Base-by-base conservation (phyloP, 2,329 filamentous ascomycete genomes). In the Camillea tinctor region DNA sequence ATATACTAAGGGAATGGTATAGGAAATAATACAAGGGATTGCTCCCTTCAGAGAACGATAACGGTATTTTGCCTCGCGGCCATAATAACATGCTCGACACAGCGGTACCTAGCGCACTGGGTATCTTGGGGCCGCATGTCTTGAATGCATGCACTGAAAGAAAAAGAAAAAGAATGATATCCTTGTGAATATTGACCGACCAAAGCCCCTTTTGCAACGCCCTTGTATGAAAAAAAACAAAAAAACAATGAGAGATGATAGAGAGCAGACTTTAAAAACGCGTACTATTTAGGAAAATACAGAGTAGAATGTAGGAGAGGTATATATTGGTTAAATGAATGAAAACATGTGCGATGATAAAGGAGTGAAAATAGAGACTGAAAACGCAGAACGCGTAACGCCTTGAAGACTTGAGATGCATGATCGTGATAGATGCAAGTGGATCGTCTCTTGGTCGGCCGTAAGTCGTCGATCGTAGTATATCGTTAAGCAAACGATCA, bases 391-490 rank as follows among this genome's bases (percentile, higher is more conserved):
- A 44, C 36, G 36, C 36, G 36, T 44, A 44, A 44, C 36, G 36
- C 36, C 36, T 17, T 44, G 36, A 9, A 44, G 36, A 17, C 17
- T 44, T 62, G 64, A 60, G 48, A 57, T 53, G 44, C 21, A 58
- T 44, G 60, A 57, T 60, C 53, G 62, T 61, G 44, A 57, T 22
- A 56, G 59, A 68, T 67, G 62, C 52, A 53, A 65, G 60, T 64
- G 66, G 26, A 67, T 64, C 60, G 67, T 62, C 56, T 65, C 54
- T 58, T 64, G 63, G 65, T 64, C 59, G 63, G 68, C 66, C 69
- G 67, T 71, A 56, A 71, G 58, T 71, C 69, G 62, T 71, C 55
- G 65, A 64, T 70, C 59, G 48, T 66, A 52, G 64, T 56, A 48
- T 44, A 54, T 59, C 56, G 50, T 60, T 49, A 54, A 61, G 52